These are phyloP conservation scores for Thuja plicata DNA, from an alignment of 83 land plant species.

Conservation along the genomic window DNA sequence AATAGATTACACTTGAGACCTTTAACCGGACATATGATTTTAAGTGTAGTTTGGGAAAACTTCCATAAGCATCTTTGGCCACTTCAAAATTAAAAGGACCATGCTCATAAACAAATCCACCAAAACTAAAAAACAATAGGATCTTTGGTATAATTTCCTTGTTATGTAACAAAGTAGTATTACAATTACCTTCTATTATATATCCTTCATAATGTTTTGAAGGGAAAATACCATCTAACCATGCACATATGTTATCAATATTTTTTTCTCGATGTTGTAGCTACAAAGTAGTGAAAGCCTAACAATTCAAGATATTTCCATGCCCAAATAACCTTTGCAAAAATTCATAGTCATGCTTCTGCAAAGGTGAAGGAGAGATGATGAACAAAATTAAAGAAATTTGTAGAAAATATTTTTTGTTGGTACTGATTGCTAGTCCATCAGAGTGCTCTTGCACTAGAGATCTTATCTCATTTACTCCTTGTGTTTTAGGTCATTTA, in stretches of 20 bases:
- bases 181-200: constrained; percentile 45
- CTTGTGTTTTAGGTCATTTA: no score
- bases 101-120: constrained; percentile 90
- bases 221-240: constrained; percentile 62
- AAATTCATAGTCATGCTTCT: not conserved
- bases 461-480: no score
- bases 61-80: constrained; percentile 18
- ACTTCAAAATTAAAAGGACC: constrained; percentile 88
- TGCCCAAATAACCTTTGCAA: not conserved
- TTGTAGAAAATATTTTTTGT: no score
- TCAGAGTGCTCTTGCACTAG: no score
- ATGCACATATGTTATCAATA: constrained; percentile 45
- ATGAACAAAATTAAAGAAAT: no score
- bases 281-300: not conserved
- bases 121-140: constrained; percentile 77
- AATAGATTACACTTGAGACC: constrained; percentile 81
- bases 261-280: constrained; percentile 41
- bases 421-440: no score
- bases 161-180: constrained; percentile 72
- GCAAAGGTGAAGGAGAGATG: no score
- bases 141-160: constrained; percentile 47
- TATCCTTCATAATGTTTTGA: constrained; percentile 83
- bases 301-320: constrained; percentile 5
- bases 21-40: constrained; percentile 83
- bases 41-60: constrained; percentile 50